Conservation (phyloP, 495 filamentous ascomycete species). For the Glarea lozoyensis region DNA sequence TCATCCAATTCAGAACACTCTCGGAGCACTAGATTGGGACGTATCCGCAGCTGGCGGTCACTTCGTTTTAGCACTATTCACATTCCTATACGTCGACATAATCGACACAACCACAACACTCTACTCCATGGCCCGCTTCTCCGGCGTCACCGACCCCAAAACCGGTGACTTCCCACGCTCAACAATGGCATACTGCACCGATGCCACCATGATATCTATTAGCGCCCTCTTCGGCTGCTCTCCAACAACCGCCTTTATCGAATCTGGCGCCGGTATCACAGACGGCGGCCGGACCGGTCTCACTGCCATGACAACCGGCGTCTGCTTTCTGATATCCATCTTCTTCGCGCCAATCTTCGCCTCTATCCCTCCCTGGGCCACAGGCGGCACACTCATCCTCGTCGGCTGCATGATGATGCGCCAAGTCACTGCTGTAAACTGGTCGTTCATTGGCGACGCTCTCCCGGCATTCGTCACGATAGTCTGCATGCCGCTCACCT, state of each 20-base stretch:
- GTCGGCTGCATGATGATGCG: slow-evolving; percentile 52
- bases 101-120: slow-evolving; percentile 54
- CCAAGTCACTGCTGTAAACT: slow-evolving; percentile 44
- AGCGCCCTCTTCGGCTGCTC: slow-evolving; percentile 66
- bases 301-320: slow-evolving; percentile 62
- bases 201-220: slow-evolving; percentile 61
- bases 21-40: slow-evolving; percentile 61
- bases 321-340: slow-evolving; percentile 68
- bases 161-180: slow-evolving; percentile 61
- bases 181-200: slow-evolving; percentile 57
- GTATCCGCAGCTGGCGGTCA: slow-evolving; percentile 45
- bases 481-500: slow-evolving; percentile 73
- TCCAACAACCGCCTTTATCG: slow-evolving; percentile 74
- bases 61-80: slow-evolving; percentile 70
- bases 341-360: slow-evolving; percentile 82
- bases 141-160: slow-evolving; percentile 46
- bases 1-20: slow-evolving; percentile 60
- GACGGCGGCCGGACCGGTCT: slow-evolving; percentile 75
- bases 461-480: slow-evolving; percentile 75
- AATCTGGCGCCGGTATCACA: slow-evolving; percentile 74
- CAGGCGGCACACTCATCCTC: slow-evolving; percentile 69
- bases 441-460: slow-evolving; percentile 54
- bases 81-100: slow-evolving; percentile 83
- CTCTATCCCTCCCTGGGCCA: slow-evolving; percentile 78
- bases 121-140: slow-evolving; percentile 79